These are phyloP conservation scores for Sordaria brevicollis DNA, from an alignment of 495 filamentous ascomycete species.

Conservation along the genomic window DNA sequence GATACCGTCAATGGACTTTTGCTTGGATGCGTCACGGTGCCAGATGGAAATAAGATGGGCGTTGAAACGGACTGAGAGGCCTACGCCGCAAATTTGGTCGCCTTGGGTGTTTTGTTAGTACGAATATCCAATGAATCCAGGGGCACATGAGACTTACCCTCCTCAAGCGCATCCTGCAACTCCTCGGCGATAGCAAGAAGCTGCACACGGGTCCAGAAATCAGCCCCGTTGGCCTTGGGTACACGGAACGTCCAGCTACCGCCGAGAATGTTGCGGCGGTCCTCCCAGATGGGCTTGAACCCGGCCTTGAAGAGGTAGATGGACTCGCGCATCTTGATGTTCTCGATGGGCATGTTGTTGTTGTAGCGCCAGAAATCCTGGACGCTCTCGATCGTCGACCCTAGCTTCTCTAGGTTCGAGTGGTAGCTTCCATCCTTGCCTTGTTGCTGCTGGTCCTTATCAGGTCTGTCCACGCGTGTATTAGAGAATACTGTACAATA, in stretches of 20 bases:
- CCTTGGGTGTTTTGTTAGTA: conserved; percentile 27
- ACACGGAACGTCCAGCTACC: conserved; percentile 85
- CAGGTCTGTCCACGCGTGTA: background rate
- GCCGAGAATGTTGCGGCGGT: conserved; percentile 68
- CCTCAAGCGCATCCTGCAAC: conserved; percentile 63
- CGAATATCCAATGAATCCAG: background rate
- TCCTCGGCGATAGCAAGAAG: conserved; percentile 78
- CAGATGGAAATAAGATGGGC: conserved; percentile 74
- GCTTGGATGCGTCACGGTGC: conserved; percentile 70
- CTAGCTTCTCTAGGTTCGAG: conserved; percentile 55
- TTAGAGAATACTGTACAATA: background rate
- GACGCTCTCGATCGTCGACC: conserved; percentile 59
- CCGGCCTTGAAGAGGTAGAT: conserved; percentile 84
- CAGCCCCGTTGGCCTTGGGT: conserved; percentile 56
- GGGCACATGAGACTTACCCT: conserved; percentile 37
- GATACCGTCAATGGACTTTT: conserved; percentile 61
- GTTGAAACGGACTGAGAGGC: conserved; percentile 63
- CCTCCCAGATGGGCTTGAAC: conserved; percentile 84
- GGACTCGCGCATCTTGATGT: conserved; percentile 68
- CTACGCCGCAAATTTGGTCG: conserved; percentile 73
- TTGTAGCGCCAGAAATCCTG: conserved; percentile 81
- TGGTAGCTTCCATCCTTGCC: conserved; percentile 41
- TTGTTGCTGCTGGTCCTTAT: conserved; percentile 26
- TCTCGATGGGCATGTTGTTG: conserved; percentile 75
- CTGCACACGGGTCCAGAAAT: conserved; percentile 72